Evolutionary conservation across 2,329 filamentous ascomycete species (phyloP), one percentile per base, ranked within the genome.

Genomic region (Tolypocladium sp.): DNA sequence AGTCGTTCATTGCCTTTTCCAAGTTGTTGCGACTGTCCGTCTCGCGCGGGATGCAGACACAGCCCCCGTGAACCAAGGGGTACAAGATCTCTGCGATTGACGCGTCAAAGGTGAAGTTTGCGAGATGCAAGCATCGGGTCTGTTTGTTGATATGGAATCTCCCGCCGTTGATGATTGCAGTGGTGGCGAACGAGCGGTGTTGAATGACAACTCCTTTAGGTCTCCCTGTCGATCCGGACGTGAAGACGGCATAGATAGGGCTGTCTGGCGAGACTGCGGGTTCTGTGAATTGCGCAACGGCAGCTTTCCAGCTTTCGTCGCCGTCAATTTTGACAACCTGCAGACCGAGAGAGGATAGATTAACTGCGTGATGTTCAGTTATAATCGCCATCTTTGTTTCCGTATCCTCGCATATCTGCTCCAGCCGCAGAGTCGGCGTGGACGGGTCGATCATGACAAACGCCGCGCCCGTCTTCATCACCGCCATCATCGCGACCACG

Each of bases 171-270:
- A 55, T 57, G 9, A 49, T 49, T 9, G 59, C 51, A 22, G 56
- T 44, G 3, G 60, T 60, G 30, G 35, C 46, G 49, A 62, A 46
- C 3, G 56, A 27, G 25, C 57, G 53, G 27, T 62, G 60, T 40
- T 58, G 46, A 30, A 62, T 52, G 12, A 61, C 33, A 12, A 64
- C 56, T 3, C 61, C 78, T 68, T 81, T 82, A 2, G 80, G 80
- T 27, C 68, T 70, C 7, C 80, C 80, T 0, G 80, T 82, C 27
- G 76, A 80, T 20, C 80, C 80, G 6, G 78, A 81, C 22, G 80
- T 82, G 62, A 81, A 82, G 66, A 81, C 76, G 63, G 80, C 76
- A 37, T 67, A 70, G 17, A 61, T 40, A 4, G 33, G 38, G 7
- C 25, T 51, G 54, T 41, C 59, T n/a, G 40, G 61, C 4, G 57